These are phyloP conservation scores for Periconia sp. DNA, from an alignment of 2,329 filamentous ascomycete species.

Conservation along the genomic window DNA sequence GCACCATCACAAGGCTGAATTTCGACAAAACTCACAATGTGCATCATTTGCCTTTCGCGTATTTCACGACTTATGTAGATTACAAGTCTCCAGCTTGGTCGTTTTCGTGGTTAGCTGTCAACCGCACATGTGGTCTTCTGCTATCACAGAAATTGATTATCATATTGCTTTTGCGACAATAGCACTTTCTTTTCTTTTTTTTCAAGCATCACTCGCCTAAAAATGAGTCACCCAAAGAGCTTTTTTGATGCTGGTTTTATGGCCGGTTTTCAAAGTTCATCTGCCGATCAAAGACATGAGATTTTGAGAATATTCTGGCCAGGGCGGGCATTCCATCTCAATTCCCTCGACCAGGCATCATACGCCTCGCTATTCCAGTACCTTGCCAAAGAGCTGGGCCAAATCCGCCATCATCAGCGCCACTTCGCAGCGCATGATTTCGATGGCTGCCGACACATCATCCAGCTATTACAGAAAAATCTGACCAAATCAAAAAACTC, in stretches of 20 bases:
- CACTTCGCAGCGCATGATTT: conserved; percentile 7
- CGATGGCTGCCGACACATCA: neutral
- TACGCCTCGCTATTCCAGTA: conserved; percentile 2
- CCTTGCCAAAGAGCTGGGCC: conserved; percentile 3
- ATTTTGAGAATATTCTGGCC: conserved; percentile 1
- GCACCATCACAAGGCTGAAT: no score
- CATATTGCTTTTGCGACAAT: no score
- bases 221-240: neutral
- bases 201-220: neutral
- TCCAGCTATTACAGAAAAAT: conserved; percentile 1
- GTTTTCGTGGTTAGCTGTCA: no score
- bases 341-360: conserved; percentile 3
- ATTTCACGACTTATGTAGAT: no score
- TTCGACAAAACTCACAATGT: no score
- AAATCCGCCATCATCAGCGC: conserved; percentile 1
- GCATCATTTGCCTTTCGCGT: no score
- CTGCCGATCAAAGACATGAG: neutral
- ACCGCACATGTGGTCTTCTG: no score
- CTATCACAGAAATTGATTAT: no score
- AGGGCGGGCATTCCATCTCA: neutral
- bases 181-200: no score
- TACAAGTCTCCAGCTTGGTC: no score
- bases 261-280: neutral
- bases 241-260: conserved; percentile 4
- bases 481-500: neutral